Percentiles rank a stretch among this genome's conserved stretches.
phyloP scores from a whole-genome alignment of 202 grass and related monocot genomes.

The Zizania palustris region DNA sequence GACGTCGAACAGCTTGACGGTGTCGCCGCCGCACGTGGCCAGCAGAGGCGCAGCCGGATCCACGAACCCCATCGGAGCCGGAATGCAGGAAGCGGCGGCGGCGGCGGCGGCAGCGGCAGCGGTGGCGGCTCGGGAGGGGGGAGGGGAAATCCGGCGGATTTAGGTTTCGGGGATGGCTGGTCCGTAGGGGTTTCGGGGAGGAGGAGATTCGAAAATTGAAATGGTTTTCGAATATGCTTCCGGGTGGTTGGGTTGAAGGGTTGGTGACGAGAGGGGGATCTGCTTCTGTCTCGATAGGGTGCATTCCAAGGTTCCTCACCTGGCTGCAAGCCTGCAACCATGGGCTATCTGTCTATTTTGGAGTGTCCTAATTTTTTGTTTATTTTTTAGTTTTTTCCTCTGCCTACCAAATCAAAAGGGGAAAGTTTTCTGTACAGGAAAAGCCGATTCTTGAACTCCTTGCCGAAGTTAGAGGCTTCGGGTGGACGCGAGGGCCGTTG shows the following conservation, averaged over 20 bases:
- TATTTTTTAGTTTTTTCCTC: no score
- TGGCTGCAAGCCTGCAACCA: neutral
- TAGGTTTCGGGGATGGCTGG: slow-evolving; percentile 38
- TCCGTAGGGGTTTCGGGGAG: slow-evolving; percentile 2
- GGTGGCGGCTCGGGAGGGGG: neutral
- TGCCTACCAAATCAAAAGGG: no score
- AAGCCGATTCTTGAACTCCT: no score
- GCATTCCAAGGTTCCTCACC: neutral
- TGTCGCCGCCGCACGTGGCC: slow-evolving; percentile 80
- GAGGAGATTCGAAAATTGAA: slow-evolving; percentile 57
- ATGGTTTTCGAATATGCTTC: slow-evolving; percentile 12
- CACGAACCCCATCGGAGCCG: slow-evolving; percentile 68
- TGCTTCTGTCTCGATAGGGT: neutral
- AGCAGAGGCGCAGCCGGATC: slow-evolving; percentile 81
- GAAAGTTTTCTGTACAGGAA: no score
- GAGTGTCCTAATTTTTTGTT: neutral
- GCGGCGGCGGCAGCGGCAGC: neutral
- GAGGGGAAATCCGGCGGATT: neutral
- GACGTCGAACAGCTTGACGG: slow-evolving; percentile 92
- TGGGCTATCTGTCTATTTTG: neutral
- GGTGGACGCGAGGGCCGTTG: no score
- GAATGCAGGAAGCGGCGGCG: neutral
- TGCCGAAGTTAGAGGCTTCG: no score
- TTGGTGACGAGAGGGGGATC: slow-evolving; percentile 5
- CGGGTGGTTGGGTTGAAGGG: neutral